These are phyloP conservation scores for Sporisorium reilianum DNA, from an alignment of 1,284 basidiomycete genomes.

Conservation along the genomic window DNA sequence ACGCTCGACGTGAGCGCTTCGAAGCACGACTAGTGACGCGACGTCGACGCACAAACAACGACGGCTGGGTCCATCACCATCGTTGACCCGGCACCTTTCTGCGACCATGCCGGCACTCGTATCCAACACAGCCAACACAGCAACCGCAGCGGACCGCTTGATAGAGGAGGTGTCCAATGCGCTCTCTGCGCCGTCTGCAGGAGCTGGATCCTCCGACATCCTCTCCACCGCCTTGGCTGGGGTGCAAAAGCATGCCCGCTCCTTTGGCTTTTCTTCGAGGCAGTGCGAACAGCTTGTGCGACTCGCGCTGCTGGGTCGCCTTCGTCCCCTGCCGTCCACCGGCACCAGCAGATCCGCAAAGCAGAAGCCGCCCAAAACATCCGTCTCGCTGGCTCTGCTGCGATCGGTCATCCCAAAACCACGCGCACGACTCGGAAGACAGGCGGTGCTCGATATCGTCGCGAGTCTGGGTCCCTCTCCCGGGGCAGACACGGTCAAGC, in stretches of 20 bases:
- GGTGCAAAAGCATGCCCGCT: conserved; percentile 29
- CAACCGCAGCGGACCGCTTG: conserved; percentile 30
- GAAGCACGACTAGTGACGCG: background rate
- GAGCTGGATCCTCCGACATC: conserved; percentile 7
- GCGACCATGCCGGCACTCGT: conserved; percentile 34
- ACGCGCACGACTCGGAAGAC: conserved; percentile 31
- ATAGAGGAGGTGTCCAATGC: conserved; percentile 26
- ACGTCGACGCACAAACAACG: background rate
- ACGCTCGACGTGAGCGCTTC: background rate
- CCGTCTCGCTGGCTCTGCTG: conserved; percentile 34
- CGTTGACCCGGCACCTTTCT: background rate
- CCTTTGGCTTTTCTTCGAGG: conserved; percentile 36
- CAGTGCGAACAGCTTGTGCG: conserved; percentile 43
- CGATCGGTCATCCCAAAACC: conserved; percentile 36
- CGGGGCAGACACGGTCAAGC: conserved; percentile 25
- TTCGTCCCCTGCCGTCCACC: conserved; percentile 9
- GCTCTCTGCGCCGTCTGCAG: conserved; percentile 26
- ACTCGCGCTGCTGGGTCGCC: conserved; percentile 36
- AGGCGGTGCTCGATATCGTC: conserved; percentile 37
- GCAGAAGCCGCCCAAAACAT: conserved; percentile 33
- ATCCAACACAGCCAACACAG: conserved; percentile 6
- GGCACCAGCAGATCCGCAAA: conserved; percentile 21
- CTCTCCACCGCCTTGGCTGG: conserved; percentile 11
- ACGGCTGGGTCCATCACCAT: background rate
- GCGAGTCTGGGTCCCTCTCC: conserved; percentile 38